Percentiles rank a stretch among this genome's conserved stretches.
phyloP scores from a whole-genome alignment of 495 filamentous ascomycete species.

The Aspergillus diversus region DNA sequence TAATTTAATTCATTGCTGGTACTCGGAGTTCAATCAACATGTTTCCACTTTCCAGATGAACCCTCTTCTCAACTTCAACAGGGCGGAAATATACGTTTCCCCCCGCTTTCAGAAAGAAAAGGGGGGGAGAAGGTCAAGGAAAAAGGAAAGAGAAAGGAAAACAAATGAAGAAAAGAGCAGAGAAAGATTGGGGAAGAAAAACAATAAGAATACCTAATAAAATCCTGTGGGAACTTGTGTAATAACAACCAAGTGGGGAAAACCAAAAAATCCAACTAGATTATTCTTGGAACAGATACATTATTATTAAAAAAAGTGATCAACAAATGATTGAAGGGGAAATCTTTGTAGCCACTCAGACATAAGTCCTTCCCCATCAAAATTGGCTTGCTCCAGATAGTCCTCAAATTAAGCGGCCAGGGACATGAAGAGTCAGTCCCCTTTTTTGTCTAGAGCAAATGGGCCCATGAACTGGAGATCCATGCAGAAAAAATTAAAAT shows the following conservation, averaged over 20 bases:
- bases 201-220: not conserved
- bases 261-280: slow-evolving; percentile 23
- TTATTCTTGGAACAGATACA: slow-evolving; percentile 24
- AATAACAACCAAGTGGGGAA: slow-evolving; percentile 27
- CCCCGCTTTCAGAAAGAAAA: no score
- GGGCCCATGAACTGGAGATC: slow-evolving; percentile 12
- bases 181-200: not conserved
- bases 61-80: not conserved
- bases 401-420: slow-evolving; percentile 18
- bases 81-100: no score
- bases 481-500: not conserved
- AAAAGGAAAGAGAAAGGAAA: no score
- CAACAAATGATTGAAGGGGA: slow-evolving; percentile 37
- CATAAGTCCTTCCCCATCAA: slow-evolving; percentile 10
- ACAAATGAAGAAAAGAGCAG: no score
- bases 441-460: slow-evolving; percentile 12
- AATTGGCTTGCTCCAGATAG: slow-evolving; percentile 19
- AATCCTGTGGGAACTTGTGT: slow-evolving; percentile 18
- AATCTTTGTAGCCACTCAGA: slow-evolving; percentile 9
- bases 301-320: slow-evolving; percentile 32
- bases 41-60: not conserved
- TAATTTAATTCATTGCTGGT: slow-evolving; percentile 2
- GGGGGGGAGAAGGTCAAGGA: no score
- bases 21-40: not conserved
- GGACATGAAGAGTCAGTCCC: slow-evolving; percentile 16